phyloP scores from a whole-genome alignment of 2,329 filamentous ascomycete species.

The Trichophyton verrucosum region DNA sequence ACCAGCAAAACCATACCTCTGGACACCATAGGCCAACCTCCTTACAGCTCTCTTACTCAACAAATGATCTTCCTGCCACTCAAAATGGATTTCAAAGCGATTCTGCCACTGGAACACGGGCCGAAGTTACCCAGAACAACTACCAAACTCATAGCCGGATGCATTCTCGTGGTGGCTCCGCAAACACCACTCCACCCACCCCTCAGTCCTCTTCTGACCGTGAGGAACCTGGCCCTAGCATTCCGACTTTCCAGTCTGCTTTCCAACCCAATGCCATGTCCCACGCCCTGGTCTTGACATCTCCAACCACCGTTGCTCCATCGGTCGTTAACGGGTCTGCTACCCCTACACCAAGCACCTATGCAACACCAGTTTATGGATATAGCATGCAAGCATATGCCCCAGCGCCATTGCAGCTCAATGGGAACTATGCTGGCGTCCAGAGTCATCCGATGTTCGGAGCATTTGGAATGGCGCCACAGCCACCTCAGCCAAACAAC shows the following conservation, averaged over 20 bases:
- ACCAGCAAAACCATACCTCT: slow-evolving; percentile 22
- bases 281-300: slow-evolving; percentile 55
- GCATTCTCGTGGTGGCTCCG: slow-evolving; percentile 28
- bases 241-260: slow-evolving; percentile 54
- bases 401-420: slow-evolving; percentile 32
- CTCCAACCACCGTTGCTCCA: slow-evolving; percentile 21
- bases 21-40: slow-evolving; percentile 34
- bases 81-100: slow-evolving; percentile 47
- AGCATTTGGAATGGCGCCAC: slow-evolving; percentile 36
- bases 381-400: slow-evolving; percentile 46
- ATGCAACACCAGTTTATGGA: slow-evolving; percentile 34
- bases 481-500: slow-evolving; percentile 22
- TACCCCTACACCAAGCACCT: slow-evolving; percentile 24
- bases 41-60: slow-evolving; percentile 76
- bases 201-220: slow-evolving; percentile 25
- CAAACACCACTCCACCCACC: slow-evolving; percentile 8
- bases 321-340: slow-evolving; percentile 14
- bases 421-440: slow-evolving; percentile 32
- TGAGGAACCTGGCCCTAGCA: slow-evolving; percentile 38
- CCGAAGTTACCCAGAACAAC: slow-evolving; percentile 41
- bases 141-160: slow-evolving; percentile 59
- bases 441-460: slow-evolving; percentile 45
- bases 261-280: slow-evolving; percentile 69
- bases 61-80: slow-evolving; percentile 75
- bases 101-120: slow-evolving; percentile 45